phyloP scores from a whole-genome alignment of 2,329 filamentous ascomycete genomes.

The Colletotrichum brevisporum region DNA sequence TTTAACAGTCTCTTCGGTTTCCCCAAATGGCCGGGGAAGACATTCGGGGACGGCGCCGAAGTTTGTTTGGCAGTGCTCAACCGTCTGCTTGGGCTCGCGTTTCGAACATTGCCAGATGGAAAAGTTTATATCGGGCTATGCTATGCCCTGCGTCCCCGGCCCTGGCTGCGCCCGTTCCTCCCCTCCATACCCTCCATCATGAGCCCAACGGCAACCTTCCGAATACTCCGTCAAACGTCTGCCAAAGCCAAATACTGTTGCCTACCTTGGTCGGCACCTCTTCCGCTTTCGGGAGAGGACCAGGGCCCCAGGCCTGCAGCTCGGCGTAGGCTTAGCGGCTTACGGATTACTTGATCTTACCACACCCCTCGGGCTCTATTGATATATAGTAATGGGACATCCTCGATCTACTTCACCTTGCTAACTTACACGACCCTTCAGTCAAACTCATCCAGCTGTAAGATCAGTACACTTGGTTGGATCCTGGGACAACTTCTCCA shows the following conservation, averaged over 20 bases:
- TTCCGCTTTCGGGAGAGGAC: constrained; percentile 18
- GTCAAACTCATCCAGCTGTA: constrained; percentile 72
- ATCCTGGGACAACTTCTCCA: constrained; percentile 95
- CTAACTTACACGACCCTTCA: constrained; percentile 51
- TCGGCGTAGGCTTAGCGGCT: constrained; percentile 39
- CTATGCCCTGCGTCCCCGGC: constrained; percentile 32
- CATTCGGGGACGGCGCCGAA: constrained; percentile 35
- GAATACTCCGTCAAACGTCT: constrained; percentile 38
- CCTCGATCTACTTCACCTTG: constrained; percentile 24
- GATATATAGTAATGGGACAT: constrained; percentile 24
- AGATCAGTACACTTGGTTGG: constrained; percentile 85
- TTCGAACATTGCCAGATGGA: constrained; percentile 39
- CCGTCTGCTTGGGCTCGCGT: constrained; percentile 37
- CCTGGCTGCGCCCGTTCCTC: constrained; percentile 36
- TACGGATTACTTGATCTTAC: constrained; percentile 33
- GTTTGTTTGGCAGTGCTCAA: constrained; percentile 33
- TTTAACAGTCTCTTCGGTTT: constrained; percentile 20
- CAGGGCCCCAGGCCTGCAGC: constrained; percentile 22
- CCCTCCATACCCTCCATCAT: constrained; percentile 24
- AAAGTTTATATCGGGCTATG: constrained; percentile 36
- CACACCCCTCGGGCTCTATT: constrained; percentile 18
- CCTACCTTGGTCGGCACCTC: constrained; percentile 28
- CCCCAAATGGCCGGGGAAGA: constrained; percentile 18
- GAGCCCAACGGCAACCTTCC: constrained; percentile 36
- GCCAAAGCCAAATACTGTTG: constrained; percentile 34